These are phyloP conservation scores for Venturiaceae sp. DNA, from an alignment of 2,329 filamentous ascomycete genomes.

Conservation along the genomic window DNA sequence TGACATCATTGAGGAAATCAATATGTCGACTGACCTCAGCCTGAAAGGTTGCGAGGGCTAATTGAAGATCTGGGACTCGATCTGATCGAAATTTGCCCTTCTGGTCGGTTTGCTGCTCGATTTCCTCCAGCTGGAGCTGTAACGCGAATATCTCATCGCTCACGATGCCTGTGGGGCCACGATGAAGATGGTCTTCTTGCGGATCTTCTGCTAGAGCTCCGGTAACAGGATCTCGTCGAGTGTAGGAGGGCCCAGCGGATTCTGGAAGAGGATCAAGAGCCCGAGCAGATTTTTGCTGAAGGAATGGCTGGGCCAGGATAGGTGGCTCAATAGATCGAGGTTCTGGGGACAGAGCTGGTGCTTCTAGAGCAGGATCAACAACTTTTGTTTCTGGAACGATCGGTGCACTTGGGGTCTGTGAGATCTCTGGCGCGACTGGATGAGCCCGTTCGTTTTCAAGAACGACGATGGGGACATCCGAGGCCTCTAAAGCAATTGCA, in stretches of 20 bases:
- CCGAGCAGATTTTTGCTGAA: not conserved
- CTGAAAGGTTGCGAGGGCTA: not conserved
- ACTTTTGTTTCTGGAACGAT: too few species aligned
- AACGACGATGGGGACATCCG: too few species aligned
- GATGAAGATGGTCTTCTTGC: not conserved
- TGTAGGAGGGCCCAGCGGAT: not conserved
- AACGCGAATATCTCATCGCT: not conserved
- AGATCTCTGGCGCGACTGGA: too few species aligned
- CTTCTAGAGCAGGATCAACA: too few species aligned
- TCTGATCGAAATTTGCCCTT: not conserved
- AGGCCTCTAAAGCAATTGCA: too few species aligned
- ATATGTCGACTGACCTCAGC: not conserved
- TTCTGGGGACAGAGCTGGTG: too few species aligned
- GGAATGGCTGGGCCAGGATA: too few species aligned
- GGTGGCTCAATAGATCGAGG: too few species aligned
- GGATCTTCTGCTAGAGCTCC: not conserved
- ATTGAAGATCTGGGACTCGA: not conserved
- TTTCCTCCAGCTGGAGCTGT: not conserved
- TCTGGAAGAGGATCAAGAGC: not conserved
- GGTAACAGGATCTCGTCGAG: not conserved
- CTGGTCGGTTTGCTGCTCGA: not conserved
- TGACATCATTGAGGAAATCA: not conserved
- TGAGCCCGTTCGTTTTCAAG: too few species aligned
- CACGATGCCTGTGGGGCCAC: not conserved
- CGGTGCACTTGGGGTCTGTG: too few species aligned